Conservation (phyloP, 441 rosid species). For the Breynia disticha region DNA sequence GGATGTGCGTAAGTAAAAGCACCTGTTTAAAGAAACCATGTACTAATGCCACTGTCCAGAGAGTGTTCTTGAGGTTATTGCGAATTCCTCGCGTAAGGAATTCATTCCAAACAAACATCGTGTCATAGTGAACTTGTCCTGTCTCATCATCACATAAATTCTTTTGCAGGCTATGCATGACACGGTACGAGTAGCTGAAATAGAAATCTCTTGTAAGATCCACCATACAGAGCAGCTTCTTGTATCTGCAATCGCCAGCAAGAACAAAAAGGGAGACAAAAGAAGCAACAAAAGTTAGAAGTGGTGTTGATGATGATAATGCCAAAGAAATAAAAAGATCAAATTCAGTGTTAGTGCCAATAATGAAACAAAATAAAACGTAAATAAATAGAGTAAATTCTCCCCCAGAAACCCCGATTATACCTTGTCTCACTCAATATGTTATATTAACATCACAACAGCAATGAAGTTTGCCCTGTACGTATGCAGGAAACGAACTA, state of each 20-base stretch:
- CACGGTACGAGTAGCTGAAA: constrained; percentile 92
- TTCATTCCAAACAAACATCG: constrained; percentile 99
- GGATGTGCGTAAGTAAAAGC: constrained; percentile 11
- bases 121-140: constrained; percentile 59
- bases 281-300: constrained; percentile 14
- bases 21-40: constrained; percentile 98
- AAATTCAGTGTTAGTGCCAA: constrained; percentile 1
- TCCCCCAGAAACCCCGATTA: constrained; percentile 50
- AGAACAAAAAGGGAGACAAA: constrained; percentile 8
- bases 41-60: constrained; percentile 96
- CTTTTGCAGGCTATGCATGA: constrained; percentile 88
- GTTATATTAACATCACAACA: constrained; percentile 48
- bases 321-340: constrained; percentile 1
- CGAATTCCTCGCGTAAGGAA: constrained; percentile 85
- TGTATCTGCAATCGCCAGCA: constrained; percentile 59
- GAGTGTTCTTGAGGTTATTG: constrained; percentile 60
- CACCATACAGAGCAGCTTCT: constrained; percentile 83
- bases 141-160: constrained; percentile 53
- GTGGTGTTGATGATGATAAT: constrained; percentile 6
- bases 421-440: constrained; percentile 68
- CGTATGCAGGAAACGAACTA: constrained; percentile 45
- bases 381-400: constrained; percentile 1
- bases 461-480: constrained; percentile 61
- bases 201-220: constrained; percentile 97
- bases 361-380: constrained; percentile 7